Percentiles rank a stretch among this genome's conserved stretches.
Conservation (phyloP, 768 basidiomycete species). For the Hydnomerulius pinastri region DNA sequence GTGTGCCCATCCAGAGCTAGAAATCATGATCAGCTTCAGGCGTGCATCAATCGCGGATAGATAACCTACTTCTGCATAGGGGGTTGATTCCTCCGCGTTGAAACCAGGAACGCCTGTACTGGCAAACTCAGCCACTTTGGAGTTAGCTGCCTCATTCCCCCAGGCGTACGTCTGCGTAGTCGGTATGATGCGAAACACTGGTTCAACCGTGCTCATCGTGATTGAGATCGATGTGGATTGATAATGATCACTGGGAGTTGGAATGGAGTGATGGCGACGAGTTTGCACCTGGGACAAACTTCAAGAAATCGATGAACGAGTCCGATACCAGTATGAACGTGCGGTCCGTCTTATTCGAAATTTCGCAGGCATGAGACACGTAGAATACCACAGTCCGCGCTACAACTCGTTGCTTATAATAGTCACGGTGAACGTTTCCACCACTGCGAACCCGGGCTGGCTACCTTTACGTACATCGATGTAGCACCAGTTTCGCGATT, state of each 20-base stretch:
- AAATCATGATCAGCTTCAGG: conserved; percentile 4
- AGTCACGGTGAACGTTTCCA: no score
- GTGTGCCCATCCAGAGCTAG: conserved; percentile 99
- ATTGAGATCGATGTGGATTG: background rate
- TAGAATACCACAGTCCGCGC: no score
- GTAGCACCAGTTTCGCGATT: no score
- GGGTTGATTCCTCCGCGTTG: conserved; percentile 63
- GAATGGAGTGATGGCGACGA: background rate
- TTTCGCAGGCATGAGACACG: no score
- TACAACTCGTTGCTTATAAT: no score
- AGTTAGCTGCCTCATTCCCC: conserved; percentile 81
- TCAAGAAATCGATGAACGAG: background rate
- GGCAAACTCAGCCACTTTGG: conserved; percentile 89
- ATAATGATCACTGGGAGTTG: background rate
- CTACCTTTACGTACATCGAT: no score
- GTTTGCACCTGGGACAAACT: background rate
- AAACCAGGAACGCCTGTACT: conserved; percentile 66
- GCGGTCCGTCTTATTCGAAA: no score
- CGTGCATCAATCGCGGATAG: background rate
- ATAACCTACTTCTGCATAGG: conserved; percentile 87
- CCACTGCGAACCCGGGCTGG: no score
- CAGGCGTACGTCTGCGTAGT: conserved; percentile 93
- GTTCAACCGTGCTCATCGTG: conserved; percentile 26
- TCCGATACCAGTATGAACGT: no score
- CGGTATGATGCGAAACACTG: conserved; percentile 79